Conservation (phyloP, 306 rosid species). For the Medicago truncatula region DNA sequence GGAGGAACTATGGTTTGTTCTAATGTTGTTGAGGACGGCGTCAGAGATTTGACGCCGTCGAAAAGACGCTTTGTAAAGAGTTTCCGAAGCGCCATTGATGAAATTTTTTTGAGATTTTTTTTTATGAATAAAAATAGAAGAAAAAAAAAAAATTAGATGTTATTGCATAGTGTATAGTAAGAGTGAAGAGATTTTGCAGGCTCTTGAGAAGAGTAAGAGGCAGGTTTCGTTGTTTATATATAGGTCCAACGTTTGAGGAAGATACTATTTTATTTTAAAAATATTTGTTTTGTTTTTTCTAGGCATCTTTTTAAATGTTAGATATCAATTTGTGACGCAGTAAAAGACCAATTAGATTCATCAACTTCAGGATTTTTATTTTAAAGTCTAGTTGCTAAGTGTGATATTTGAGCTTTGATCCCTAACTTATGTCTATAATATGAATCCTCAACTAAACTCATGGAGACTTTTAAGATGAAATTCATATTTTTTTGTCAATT, state of each 20-base stretch:
- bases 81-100: conserved; percentile 74
- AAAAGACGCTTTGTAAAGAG: conserved; percentile 50
- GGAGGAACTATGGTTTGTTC: conserved; percentile 34
- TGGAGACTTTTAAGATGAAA: too few species aligned
- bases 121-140: not conserved
- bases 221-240: conserved; percentile 30
- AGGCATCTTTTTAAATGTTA: too few species aligned
- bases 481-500: too few species aligned
- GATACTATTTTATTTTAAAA: not conserved
- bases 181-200: conserved; percentile 1
- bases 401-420: too few species aligned
- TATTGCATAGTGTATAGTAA: not conserved
- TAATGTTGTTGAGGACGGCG: conserved; percentile 15
- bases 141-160: not conserved
- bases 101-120: not conserved
- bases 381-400: too few species aligned
- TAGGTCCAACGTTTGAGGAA: conserved; percentile 45
- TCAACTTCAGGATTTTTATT: too few species aligned
- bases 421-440: too few species aligned
- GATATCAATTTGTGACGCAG: too few species aligned
- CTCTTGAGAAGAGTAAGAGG: not conserved
- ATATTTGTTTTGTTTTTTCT: too few species aligned
- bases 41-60: conserved; percentile 35
- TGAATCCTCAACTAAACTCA: too few species aligned
- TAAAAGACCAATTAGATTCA: too few species aligned